Base-by-base conservation (phyloP, 371 early-diverging fungal species). In the Circinella minor region DNA sequence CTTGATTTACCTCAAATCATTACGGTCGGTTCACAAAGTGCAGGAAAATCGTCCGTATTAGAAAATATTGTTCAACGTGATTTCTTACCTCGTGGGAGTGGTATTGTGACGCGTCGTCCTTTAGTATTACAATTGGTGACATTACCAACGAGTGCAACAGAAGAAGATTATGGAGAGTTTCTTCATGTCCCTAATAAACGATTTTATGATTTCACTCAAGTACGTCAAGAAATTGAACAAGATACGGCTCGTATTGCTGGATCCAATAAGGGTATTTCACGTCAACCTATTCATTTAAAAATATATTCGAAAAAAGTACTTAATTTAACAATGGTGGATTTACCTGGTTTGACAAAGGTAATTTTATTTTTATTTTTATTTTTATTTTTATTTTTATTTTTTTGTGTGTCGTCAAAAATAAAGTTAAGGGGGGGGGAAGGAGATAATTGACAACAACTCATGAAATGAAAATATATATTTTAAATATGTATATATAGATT, bases 1-100 rank as follows among this genome's bases (percentile, higher is more conserved):
- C 86, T 97, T 69, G 96, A 96, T 81, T 86, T 98, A 17, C 98
- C 98, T 17, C 97, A 94, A 86, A 91, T 97, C 71, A 92, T 93
- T 62, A 92, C 93, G 4, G 92, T 94, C 49, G 95, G 93, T 74
- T 88, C 86, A 47, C 97, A 98, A 76, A 95, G 95, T 63, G 90
- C 93, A 60, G 98, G 98, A 61, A 98, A 98, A 78, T 94, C 94
- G 51, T 95, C 95, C 57, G 95, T 96, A 10, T 77, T 98, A 38
- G 97, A 97, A 71, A 94, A 93, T 71, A 91, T 98, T 63, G 94
- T 97, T 49, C 93, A 94, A 37, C 90, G 91, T 65, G 96, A 96
- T 76, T 95, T 98, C 71, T 74, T 98, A 64, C 98, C 98, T 37
- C 84, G 96, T 61, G 97, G 97, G 18, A 91, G 88, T 65, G 98